A percentile compares a stretch with the other conserved stretches of the same genome.
Conservation (phyloP, 108 stramenopile species). For the Nitzschia sp. region DNA sequence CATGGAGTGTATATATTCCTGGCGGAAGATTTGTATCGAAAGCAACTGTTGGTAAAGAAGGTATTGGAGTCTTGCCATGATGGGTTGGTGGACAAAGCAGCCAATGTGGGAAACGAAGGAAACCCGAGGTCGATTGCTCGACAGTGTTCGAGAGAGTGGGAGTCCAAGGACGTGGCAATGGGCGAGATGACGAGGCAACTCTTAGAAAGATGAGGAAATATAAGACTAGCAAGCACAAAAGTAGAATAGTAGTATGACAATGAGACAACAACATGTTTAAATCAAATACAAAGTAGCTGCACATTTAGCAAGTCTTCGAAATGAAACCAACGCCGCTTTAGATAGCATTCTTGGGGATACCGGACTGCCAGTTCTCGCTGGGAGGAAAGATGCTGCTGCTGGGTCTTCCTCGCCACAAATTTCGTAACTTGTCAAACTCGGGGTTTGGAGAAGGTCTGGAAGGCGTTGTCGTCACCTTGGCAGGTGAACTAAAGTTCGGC, state of each 20-base stretch:
- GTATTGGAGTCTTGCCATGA: constrained; percentile 58
- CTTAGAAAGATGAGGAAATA: neutral
- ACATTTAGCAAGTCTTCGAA: neutral
- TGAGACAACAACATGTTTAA: too few species aligned
- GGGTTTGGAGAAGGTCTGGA: constrained; percentile 1
- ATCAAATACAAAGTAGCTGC: too few species aligned
- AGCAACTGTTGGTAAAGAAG: constrained; percentile 49
- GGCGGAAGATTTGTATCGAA: constrained; percentile 65
- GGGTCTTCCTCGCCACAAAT: constrained; percentile 34
- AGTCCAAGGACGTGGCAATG: neutral
- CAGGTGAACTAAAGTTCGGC: too few species aligned
- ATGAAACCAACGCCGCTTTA: too few species aligned
- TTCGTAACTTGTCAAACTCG: constrained; percentile 27
- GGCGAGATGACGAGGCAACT: neutral
- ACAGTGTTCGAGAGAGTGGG: neutral
- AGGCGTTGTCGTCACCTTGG: too few species aligned
- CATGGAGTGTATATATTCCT: constrained; percentile 40
- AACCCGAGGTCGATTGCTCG: neutral
- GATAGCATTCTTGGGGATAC: too few species aligned
- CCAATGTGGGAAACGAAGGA: neutral
- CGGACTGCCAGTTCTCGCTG: constrained; percentile 38
- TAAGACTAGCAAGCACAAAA: too few species aligned
- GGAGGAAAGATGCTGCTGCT: constrained; percentile 34
- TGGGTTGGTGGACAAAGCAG: constrained; percentile 27
- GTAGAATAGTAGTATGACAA: too few species aligned